phyloP scores from a whole-genome alignment of 345 rosid species.

The Lagerstroemia speciosa region DNA sequence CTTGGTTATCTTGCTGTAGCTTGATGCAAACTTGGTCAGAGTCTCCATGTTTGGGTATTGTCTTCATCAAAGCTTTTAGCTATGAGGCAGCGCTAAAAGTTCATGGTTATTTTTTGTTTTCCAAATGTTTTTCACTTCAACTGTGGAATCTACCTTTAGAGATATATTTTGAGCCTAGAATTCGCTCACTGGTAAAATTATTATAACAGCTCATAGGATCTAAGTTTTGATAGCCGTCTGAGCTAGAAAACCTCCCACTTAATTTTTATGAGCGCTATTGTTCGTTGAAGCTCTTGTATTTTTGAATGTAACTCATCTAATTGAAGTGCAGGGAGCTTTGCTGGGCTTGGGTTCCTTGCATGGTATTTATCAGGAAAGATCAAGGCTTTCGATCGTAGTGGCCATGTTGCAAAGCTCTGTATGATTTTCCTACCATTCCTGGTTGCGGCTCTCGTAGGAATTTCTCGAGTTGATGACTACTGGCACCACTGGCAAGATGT shows the following conservation, averaged over 20 bases:
- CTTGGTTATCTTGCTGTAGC: background rate
- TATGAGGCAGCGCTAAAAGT: background rate
- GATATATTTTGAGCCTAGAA: background rate
- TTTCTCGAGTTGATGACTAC: conserved; percentile 91
- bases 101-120: background rate
- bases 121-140: too few relatives aligned
- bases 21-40: background rate
- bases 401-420: conserved; percentile 88
- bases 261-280: background rate
- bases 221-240: background rate
- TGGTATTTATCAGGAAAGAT: conserved; percentile 74
- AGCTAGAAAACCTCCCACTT: background rate
- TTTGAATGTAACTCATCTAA: conserved; percentile 15
- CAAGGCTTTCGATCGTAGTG: conserved; percentile 62
- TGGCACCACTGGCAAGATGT: conserved; percentile 99
- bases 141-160: too few relatives aligned
- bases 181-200: background rate
- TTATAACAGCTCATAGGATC: background rate
- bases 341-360: conserved; percentile 72
- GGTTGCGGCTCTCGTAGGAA: conserved; percentile 66
- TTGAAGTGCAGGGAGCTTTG: conserved; percentile 73
- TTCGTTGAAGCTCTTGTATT: background rate
- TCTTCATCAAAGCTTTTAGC: background rate
- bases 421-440: conserved; percentile 62
- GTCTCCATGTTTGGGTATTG: background rate